A percentile compares a stretch with the other conserved stretches of the same genome.
Conservation (phyloP, 1,284 basidiomycete genomes). For the Malassezia sp. region DNA sequence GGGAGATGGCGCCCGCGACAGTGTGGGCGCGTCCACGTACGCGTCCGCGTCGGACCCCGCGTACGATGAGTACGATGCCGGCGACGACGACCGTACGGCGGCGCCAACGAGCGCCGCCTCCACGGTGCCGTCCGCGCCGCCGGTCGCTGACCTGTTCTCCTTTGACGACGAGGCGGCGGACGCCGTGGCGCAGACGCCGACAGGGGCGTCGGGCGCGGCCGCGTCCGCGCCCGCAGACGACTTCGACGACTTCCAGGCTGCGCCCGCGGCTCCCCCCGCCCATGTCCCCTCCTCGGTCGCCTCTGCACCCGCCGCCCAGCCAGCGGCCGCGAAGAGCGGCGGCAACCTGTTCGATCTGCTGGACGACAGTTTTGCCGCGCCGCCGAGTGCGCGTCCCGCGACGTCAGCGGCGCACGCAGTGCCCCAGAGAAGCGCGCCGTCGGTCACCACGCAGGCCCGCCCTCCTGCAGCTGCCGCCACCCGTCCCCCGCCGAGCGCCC, state of each 20-base stretch:
- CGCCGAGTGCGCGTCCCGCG: not conserved
- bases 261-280: not conserved
- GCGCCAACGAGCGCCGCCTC: constrained; percentile 14
- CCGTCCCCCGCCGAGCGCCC: not conserved
- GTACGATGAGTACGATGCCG: constrained; percentile 92
- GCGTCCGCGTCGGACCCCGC: constrained; percentile 49
- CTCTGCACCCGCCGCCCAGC: constrained; percentile 58
- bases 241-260: constrained; percentile 31
- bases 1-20: constrained; percentile 50
- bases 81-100: constrained; percentile 67
- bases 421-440: not conserved
- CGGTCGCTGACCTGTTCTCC: constrained; percentile 60
- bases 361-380: constrained; percentile 22
- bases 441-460: not conserved
- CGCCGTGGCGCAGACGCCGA: constrained; percentile 31
- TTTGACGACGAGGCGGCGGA: constrained; percentile 59
- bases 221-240: constrained; percentile 28
- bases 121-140: constrained; percentile 25
- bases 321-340: constrained; percentile 21
- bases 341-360: constrained; percentile 52
- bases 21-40: constrained; percentile 52
- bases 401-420: not conserved
- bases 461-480: constrained; percentile 9
- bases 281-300: constrained; percentile 5
- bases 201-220: no score